Evolutionary conservation across 139 green algal genomes (phyloP), one percentile per base, ranked within the genome.

Genomic region (Chlorella sp.): DNA sequence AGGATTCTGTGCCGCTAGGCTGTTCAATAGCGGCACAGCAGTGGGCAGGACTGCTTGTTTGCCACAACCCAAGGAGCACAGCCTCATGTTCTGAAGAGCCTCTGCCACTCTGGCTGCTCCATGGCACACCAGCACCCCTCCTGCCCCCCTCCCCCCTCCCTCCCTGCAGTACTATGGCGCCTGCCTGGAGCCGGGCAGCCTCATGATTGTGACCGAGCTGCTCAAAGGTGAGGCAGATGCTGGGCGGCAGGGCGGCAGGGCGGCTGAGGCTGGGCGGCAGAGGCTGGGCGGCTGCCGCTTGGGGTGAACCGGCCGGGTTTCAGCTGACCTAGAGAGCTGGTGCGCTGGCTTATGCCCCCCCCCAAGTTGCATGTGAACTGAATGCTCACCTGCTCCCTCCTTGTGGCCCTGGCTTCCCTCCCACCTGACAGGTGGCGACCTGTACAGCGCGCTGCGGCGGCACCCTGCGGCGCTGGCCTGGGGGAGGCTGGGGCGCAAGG

Each of bases 121-220:
- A 57, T 57, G 5, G 7, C 48, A 57, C 48, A 18, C 4, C 71
- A 79, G 2, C 71, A 22, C 28, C 28, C 71, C 34, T 64, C 37
- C 77, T 19, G 36, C 32, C 39, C 21, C 1, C 39, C 19, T 15
- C 24, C 39, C 53, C 19, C 12, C 30, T n/a, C n/a, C 26, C 36
- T 2, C 34, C 60, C 18, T 37, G 77, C 94, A 97, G 77, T 98
- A 97, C 85, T 96, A 97, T 88, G 96, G 92, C 34, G 95, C 93
- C 21, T 95, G 94, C 92, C 80, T 97, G 81, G 87, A 94, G 81
- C 93, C 91, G 26, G 91, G 90, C 73, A 90, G 77, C 71, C 92
- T 98, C 83, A 96, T 96, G 78, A 96, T 98, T 88, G 95, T 97
- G 36, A 97, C 95, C 2, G 93, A 98, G 91, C 96, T 96, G 86